Evolutionary conservation across 2,329 filamentous ascomycete species (phyloP).

Genomic region (Exophiala oligosperma): DNA sequence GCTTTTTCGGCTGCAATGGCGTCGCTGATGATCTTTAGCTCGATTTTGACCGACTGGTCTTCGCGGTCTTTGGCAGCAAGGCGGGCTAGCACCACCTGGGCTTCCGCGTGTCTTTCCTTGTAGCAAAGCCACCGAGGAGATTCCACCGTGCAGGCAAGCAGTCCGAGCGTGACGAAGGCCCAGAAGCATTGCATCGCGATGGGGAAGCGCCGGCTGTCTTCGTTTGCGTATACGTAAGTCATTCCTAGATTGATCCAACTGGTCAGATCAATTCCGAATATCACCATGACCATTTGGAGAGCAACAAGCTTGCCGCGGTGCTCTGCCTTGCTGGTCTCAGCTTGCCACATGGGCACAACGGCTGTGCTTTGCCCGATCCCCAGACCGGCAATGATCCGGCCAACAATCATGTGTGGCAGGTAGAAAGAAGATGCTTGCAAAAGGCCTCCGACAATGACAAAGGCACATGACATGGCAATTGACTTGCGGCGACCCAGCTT

Average conservation of each 20-base stretch:
- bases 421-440: conserved; percentile 44
- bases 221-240: conserved; percentile 36
- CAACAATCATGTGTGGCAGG: conserved; percentile 47
- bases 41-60: not conserved
- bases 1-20: conserved; percentile 2
- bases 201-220: conserved; percentile 55
- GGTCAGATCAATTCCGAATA: conserved; percentile 16
- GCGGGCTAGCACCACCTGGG: too few relatives aligned
- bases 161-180: conserved; percentile 43
- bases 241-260: conserved; percentile 18
- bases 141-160: conserved; percentile 38
- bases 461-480: conserved; percentile 43
- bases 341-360: conserved; percentile 44
- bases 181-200: conserved; percentile 57
- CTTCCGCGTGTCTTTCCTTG: not conserved
- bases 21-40: conserved; percentile 7
- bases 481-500: conserved; percentile 43
- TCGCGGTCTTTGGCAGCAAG: too few relatives aligned
- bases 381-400: conserved; percentile 47
- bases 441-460: conserved; percentile 46
- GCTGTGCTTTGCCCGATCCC: conserved; percentile 37
- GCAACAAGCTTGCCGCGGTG: conserved; percentile 42
- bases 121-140: conserved; percentile 44
- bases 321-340: conserved; percentile 45
- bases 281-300: conserved; percentile 21